A percentile compares a stretch with the other conserved stretches of the same genome.
Conservation (phyloP, 495 filamentous ascomycete genomes). For the Hypoxylon fragiforme region DNA sequence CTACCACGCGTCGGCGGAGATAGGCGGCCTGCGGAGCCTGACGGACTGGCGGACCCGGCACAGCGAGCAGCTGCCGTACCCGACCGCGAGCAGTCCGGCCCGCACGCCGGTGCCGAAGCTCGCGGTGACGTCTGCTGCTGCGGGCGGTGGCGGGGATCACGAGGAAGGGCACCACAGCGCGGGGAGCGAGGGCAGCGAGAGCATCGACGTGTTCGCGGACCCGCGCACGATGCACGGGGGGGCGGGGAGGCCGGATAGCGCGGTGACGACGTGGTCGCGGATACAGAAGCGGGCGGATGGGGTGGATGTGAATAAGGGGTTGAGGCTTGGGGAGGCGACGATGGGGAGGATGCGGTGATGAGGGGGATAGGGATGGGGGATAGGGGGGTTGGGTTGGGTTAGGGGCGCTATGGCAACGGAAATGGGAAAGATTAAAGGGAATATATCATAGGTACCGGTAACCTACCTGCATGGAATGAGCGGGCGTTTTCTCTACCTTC, state of each 20-base stretch:
- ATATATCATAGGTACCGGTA: no score
- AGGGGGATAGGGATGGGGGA: no score
- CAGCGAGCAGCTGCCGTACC: no score
- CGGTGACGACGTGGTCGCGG: constrained; percentile 36
- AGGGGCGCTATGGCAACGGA: no score
- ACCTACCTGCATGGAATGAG: no score
- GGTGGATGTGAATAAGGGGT: background rate
- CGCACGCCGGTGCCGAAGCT: background rate
- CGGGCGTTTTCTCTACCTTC: no score
- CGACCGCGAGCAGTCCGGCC: background rate
- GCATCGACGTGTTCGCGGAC: constrained; percentile 73
- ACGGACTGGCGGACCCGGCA: constrained; percentile 12
- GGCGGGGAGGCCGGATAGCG: constrained; percentile 15
- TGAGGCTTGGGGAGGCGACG: background rate
- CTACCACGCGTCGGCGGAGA: constrained; percentile 35
- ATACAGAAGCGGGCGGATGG: constrained; percentile 33
- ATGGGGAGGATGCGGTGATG: background rate
- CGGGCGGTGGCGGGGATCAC: background rate
- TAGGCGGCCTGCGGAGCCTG: constrained; percentile 31
- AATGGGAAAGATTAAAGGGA: no score
- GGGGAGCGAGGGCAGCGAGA: constrained; percentile 46
- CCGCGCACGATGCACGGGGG: constrained; percentile 40
- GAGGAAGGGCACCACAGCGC: constrained; percentile 57
- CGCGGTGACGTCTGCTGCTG: background rate
- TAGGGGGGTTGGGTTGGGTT: no score